Evolutionary conservation across 106 monocot species (phyloP).

Genomic region (Dendrobium chrysotoxum): DNA sequence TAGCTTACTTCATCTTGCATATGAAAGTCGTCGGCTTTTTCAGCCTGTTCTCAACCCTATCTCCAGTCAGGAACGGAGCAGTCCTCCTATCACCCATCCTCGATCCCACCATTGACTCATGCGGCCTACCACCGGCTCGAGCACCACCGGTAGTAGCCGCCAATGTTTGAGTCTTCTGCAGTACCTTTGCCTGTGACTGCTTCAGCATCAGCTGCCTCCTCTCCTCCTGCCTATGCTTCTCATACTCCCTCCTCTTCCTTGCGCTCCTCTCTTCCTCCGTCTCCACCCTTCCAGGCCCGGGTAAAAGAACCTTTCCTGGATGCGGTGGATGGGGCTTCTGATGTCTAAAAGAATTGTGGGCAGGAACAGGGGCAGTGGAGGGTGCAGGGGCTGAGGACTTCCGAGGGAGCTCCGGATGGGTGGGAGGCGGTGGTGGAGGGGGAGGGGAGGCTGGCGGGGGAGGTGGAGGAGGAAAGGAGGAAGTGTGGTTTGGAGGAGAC

Average conservation of each 20-base stretch:
- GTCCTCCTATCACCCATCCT: constrained; percentile 37
- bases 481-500: constrained; percentile 6
- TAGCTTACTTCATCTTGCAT: constrained; percentile 83
- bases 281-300: constrained; percentile 36
- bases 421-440: constrained; percentile 23
- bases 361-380: constrained; percentile 8
- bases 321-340: constrained; percentile 9
- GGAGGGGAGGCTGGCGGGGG: constrained; percentile 10
- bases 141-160: constrained; percentile 10
- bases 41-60: constrained; percentile 75
- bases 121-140: constrained; percentile 21
- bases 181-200: constrained; percentile 66
- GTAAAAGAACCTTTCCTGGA: background rate
- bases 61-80: constrained; percentile 34
- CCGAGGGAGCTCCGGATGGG: constrained; percentile 21
- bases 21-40: constrained; percentile 95
- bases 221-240: constrained; percentile 80
- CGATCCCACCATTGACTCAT: constrained; percentile 50
- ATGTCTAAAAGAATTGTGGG: constrained; percentile 10
- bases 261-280: constrained; percentile 83
- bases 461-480: constrained; percentile 23
- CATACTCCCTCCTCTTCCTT: constrained; percentile 77
- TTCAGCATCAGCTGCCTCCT: constrained; percentile 57
- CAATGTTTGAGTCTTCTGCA: constrained; percentile 62
- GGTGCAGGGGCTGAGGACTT: constrained; percentile 5